Evolutionary conservation across 345 rosid genomes (phyloP), one percentile per base, ranked within the genome.

Genomic region (Populus davidiana): DNA sequence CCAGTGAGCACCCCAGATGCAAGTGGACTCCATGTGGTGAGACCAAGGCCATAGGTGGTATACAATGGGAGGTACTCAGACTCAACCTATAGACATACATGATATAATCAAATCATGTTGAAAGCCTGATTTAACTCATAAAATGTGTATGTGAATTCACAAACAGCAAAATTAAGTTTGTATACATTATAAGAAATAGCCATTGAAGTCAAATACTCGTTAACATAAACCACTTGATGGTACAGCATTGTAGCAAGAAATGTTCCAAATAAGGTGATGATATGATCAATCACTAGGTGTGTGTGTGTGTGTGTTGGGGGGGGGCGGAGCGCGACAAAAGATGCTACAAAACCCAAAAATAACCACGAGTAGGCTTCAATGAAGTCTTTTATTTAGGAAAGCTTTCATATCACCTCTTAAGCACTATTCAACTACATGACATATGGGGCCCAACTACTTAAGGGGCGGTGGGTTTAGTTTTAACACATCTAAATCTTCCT

Each of bases 1-100:
- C 99, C 99, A 78, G 97, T 91, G 83, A 96, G 98, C 71, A 96
- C 99, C 59, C 99, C 98, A 5, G 98, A 93, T 47, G 99, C 93
- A 64, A 96, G 97, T 59, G 99, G 99, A 74, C 99, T 96, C 99
- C 99, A 96, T 8, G 98, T 96, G 25, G 99, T 91, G 35, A 96
- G 93, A 78, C 99, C 99, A 63, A 96, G 70, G 80, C 97, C 98
- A 87, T 93, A 88, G 78, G 91, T 96, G 77, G 72, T 83, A 85
- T 91, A 96, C 41, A 96, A 83, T 54, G 99, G 97, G 31, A 93
- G 86, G 84, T 83, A 96, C 86, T 96, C 99, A 12, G 96, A 82
- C 87, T 96, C 99, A 72, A 93, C 97, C 98, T 93, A 84, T 80
- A 85, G 36, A 35, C 62, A 85, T 78, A 68, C 16, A 47, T 12